Conservation (phyloP, 2,329 filamentous ascomycete genomes). For the Colletotrichum cuscutae region DNA sequence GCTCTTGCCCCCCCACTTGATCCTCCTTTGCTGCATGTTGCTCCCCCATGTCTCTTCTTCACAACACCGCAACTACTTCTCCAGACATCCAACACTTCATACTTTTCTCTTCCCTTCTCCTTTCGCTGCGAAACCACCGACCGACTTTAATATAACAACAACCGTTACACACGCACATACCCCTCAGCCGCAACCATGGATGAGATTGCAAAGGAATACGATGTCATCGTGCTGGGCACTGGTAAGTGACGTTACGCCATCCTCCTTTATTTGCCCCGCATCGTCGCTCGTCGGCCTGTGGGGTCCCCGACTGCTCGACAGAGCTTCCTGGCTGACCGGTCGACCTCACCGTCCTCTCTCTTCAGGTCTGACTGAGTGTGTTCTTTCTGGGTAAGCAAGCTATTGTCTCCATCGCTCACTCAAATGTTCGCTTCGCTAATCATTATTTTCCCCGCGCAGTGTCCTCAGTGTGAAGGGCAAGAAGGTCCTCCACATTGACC, state of each 20-base stretch:
- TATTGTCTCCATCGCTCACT: neutral
- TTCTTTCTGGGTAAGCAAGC: conserved; percentile 86
- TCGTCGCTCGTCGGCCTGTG: conserved; percentile 36
- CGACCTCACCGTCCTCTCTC: conserved; percentile 39
- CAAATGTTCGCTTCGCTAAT: conserved; percentile 1
- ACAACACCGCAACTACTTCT: conserved; percentile 33
- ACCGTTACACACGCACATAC: neutral
- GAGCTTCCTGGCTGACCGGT: conserved; percentile 39
- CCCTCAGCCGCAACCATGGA: conserved; percentile 74
- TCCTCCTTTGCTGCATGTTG: conserved; percentile 33
- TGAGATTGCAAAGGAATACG: conserved; percentile 98
- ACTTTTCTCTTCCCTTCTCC: conserved; percentile 24
- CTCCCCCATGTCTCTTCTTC: conserved; percentile 27
- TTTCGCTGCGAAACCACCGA: conserved; percentile 22
- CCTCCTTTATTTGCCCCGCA: conserved; percentile 39
- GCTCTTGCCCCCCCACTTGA: conserved; percentile 26
- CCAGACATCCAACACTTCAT: conserved; percentile 24
- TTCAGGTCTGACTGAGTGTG: conserved; percentile 95
- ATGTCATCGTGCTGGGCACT: conserved; percentile 98
- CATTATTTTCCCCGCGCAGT: conserved; percentile 55
- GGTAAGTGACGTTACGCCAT: conserved; percentile 67
- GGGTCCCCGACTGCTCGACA: conserved; percentile 37
- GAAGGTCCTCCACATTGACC: conserved; percentile 98
- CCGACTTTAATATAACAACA: conserved; percentile 7
- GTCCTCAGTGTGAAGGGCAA: conserved; percentile 98